Evolutionary conservation across 495 filamentous ascomycete genomes (phyloP).

Genomic region (Xylaria curta): DNA sequence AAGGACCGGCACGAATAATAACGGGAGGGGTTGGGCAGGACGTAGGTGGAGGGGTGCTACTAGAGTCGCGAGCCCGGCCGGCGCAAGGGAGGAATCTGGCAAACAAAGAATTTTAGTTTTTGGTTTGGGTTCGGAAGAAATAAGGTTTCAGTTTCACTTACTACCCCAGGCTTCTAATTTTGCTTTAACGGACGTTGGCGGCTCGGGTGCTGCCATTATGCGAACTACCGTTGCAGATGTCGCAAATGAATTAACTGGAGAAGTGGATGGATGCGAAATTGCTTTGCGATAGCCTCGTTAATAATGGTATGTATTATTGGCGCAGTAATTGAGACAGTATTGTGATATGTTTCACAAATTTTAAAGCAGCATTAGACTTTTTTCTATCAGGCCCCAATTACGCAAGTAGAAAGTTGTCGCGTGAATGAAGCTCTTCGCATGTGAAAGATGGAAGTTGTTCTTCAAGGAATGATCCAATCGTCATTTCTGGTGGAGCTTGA

Average conservation of each 20-base stretch:
- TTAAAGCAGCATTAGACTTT: background rate
- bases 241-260: background rate
- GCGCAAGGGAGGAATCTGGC: constrained; percentile 78
- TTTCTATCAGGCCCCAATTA: background rate
- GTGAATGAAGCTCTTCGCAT: background rate
- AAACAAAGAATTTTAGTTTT: background rate
- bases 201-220: constrained; percentile 49
- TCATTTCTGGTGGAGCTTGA: constrained; percentile 10
- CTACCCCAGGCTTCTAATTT: constrained; percentile 73
- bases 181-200: constrained; percentile 57
- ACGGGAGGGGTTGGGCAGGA: constrained; percentile 74
- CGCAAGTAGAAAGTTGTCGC: background rate
- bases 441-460: background rate
- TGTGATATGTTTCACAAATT: no score
- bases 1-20: constrained; percentile 84
- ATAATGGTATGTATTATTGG: background rate
- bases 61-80: constrained; percentile 78
- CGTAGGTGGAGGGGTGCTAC: constrained; percentile 78
- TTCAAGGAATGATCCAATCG: constrained; percentile 7
- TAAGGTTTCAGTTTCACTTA: constrained; percentile 50
- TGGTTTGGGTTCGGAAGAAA: background rate
- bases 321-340: background rate
- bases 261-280: background rate
- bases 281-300: background rate
- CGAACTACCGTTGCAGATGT: background rate